Evolutionary conservation across 148 eudicot species (phyloP).

Genomic region (Spergularia bocconei): DNA sequence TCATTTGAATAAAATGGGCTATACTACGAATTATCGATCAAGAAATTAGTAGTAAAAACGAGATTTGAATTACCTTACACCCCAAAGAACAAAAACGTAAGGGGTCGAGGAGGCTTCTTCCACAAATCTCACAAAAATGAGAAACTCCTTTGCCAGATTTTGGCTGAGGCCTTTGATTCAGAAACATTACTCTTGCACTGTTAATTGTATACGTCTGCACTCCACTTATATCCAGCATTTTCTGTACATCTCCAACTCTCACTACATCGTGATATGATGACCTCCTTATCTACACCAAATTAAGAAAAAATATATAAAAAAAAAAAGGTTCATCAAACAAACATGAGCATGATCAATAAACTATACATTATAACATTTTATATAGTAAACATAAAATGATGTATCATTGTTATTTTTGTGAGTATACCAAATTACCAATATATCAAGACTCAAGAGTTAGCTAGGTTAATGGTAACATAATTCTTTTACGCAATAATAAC

Average conservation of each 20-base stretch:
- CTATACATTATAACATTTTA: background rate
- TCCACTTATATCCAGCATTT: constrained; percentile 64
- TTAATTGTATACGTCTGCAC: constrained; percentile 91
- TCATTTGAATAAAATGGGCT: background rate
- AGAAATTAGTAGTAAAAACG: background rate
- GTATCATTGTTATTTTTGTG: too few species aligned
- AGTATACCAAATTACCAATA: too few species aligned
- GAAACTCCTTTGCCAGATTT: constrained; percentile 67
- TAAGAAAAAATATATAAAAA: background rate
- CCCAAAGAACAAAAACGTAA: constrained; percentile 93
- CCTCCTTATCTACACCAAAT: constrained; percentile 71
- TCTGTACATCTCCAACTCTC: constrained; percentile 77
- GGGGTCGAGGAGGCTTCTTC: constrained; percentile 79
- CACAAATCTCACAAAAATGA: constrained; percentile 88
- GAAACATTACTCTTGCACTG: constrained; percentile 85
- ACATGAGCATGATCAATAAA: background rate
- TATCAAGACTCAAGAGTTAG: too few species aligned
- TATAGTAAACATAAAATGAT: too few species aligned
- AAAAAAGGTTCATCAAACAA: background rate
- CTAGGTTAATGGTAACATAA: too few species aligned
- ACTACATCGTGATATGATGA: constrained; percentile 97
- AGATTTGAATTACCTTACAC: constrained; percentile 59
- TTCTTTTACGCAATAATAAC: too few species aligned
- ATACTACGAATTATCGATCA: background rate
- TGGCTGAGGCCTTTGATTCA: constrained; percentile 93